Base-by-base conservation (phyloP, 768 basidiomycete genomes). In the Panaeolus cyanescens region DNA sequence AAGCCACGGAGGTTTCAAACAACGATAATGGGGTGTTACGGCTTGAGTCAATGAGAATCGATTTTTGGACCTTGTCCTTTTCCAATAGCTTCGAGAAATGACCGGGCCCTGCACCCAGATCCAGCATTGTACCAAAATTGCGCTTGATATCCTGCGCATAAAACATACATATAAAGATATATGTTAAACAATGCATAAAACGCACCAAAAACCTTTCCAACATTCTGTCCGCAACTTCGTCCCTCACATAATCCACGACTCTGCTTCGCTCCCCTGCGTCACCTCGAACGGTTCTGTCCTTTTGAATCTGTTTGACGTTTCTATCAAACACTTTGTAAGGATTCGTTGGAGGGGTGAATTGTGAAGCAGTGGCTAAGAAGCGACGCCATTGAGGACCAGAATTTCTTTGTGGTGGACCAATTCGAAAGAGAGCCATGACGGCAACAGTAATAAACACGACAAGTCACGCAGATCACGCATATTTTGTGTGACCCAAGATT, bases 301-400 rank as follows among this genome's bases (percentile, higher is more conserved):
- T 88, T 75, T 99, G 96, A 6, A 85, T 68, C 37, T 76, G 80
- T 74, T 99, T 99, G 7, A 79, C 86, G 45, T 80, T 74, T 33
- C 95, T 86, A 74, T 99, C 95, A 68, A 99, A 99, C 6, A 98
- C 87, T 70, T 89, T 81, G 71, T 90, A 96, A 0, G 92, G 87
- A 31, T 74, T 79, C n/a, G 80, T 64, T 8, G 79, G 57, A 17
- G 79, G 72, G 22, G 78, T 28, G 8, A 28, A 50, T 7, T 50
- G 12, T 30, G 45, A 50, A 20, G 28, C 50, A 30, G 45, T 50
- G 22, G 45, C 45, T 25, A 25, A 50, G 6, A 50, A 28, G 15
- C 45, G 45, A 28, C 8, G 45, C 22, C 45, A 50, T 28, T 50
- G 45, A 28, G 45, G 15, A 50, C 13, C 25, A 28, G 25, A 13